phyloP scores from a whole-genome alignment of 495 filamentous ascomycete genomes.

The Lindgomyces ingoldianus region DNA sequence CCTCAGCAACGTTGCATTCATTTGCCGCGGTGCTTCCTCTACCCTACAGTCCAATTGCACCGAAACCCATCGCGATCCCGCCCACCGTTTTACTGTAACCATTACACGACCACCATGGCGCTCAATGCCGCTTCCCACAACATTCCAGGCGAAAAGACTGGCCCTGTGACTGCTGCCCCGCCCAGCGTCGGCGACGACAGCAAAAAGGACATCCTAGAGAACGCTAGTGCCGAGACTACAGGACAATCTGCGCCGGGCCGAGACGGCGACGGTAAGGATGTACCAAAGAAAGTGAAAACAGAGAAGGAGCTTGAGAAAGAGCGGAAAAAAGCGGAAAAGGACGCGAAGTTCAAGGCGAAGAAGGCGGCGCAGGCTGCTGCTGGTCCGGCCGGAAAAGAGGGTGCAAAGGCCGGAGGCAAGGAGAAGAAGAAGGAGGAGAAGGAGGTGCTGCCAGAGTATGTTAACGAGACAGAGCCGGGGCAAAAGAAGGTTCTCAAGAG shows the following conservation, averaged over 20 bases:
- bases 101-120: slow-evolving; percentile 34
- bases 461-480: slow-evolving; percentile 46
- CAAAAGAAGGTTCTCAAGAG: slow-evolving; percentile 49
- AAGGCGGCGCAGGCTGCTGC: slow-evolving; percentile 52
- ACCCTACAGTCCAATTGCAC: background rate
- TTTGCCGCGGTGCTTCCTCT: background rate
- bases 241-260: slow-evolving; percentile 44
- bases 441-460: slow-evolving; percentile 43
- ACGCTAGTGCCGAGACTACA: slow-evolving; percentile 42
- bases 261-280: slow-evolving; percentile 45
- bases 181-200: slow-evolving; percentile 30
- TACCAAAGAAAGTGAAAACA: slow-evolving; percentile 46
- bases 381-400: slow-evolving; percentile 36
- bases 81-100: no score
- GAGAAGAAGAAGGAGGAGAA: slow-evolving; percentile 51
- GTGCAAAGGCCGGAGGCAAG: slow-evolving; percentile 45
- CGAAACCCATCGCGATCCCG: background rate
- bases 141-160: slow-evolving; percentile 39
- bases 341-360: slow-evolving; percentile 62
- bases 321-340: slow-evolving; percentile 61
- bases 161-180: slow-evolving; percentile 34
- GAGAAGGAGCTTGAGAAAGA: slow-evolving; percentile 57
- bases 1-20: background rate
- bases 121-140: slow-evolving; percentile 40
- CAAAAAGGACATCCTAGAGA: slow-evolving; percentile 38